Percentiles rank a stretch among this genome's conserved stretches.
Conservation (phyloP, 2,329 filamentous ascomycete species). For the Apiospora arundinis region DNA sequence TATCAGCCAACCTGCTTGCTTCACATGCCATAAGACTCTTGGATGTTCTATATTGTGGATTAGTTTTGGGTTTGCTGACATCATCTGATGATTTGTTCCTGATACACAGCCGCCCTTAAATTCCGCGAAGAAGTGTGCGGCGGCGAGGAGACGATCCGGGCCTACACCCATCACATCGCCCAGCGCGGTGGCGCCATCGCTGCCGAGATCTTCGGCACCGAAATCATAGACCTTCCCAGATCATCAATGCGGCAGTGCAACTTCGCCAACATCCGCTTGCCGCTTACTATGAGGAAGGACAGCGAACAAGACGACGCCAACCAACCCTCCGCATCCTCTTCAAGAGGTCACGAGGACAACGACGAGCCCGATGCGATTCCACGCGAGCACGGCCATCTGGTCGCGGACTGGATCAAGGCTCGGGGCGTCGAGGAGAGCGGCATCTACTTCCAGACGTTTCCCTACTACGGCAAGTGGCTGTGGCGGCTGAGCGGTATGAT, state of each 20-base stretch:
- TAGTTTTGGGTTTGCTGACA: not conserved
- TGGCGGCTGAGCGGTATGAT: constrained; percentile 68
- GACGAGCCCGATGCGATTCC: not conserved
- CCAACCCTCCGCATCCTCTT: not conserved
- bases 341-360: constrained; percentile 6
- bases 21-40: too few relatives aligned
- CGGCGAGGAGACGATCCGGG: constrained; percentile 62
- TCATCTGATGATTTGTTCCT: not conserved
- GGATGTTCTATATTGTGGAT: not conserved
- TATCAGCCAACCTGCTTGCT: not conserved
- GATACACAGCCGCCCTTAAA: constrained; percentile 55
- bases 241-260: constrained; percentile 51
- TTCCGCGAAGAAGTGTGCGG: constrained; percentile 63
- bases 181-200: constrained; percentile 56
- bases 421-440: constrained; percentile 48
- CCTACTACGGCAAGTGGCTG: constrained; percentile 63
- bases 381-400: constrained; percentile 30
- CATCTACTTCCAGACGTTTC: constrained; percentile 64
- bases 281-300: constrained; percentile 40
- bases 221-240: constrained; percentile 59
- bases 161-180: constrained; percentile 59
- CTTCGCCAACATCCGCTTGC: constrained; percentile 65
- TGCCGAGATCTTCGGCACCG: constrained; percentile 60
- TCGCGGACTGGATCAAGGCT: constrained; percentile 54
- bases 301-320: not conserved